Conservation (phyloP, 352 stramenopile species). For the Phytophthora agathidicida region DNA sequence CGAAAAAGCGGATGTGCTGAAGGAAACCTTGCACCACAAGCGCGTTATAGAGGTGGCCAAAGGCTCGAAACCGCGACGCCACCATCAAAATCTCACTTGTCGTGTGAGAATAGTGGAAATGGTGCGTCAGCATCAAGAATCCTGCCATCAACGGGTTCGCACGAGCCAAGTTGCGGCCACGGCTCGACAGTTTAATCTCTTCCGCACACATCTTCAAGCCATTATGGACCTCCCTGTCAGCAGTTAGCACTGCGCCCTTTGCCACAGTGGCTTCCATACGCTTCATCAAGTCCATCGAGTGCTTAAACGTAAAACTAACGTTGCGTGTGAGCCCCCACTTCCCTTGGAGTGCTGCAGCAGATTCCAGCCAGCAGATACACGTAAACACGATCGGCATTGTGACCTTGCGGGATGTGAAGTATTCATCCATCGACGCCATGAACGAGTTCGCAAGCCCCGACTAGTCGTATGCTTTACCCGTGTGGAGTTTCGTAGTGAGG, state of each 20-base stretch:
- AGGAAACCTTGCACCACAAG: constrained; percentile 31
- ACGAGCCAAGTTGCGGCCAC: constrained; percentile 7
- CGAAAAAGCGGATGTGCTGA: constrained; percentile 28
- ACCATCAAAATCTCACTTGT: constrained; percentile 23
- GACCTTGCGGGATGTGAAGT: constrained; percentile 24
- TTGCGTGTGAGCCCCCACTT: constrained; percentile 16
- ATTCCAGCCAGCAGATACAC: constrained; percentile 40
- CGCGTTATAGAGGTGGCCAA: constrained; percentile 44
- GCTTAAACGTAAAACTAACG: constrained; percentile 32
- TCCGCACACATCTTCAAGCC: constrained; percentile 1
- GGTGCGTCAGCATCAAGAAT: constrained; percentile 31
- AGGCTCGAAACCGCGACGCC: constrained; percentile 31
- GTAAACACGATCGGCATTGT: constrained; percentile 34
- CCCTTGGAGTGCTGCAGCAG: constrained; percentile 36
- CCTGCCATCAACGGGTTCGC: constrained; percentile 38
- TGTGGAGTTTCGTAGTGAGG: constrained; percentile 12
- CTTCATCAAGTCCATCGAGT: constrained; percentile 22
- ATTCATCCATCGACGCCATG: constrained; percentile 24
- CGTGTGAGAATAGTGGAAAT: constrained; percentile 32
- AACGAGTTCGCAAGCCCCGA: constrained; percentile 17
- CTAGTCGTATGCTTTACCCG: constrained; percentile 2
- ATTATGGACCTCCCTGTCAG: constrained; percentile 13
- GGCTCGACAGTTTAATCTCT: constrained; percentile 12
- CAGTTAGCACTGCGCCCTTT: constrained; percentile 23
- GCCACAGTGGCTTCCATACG: constrained; percentile 18